A percentile compares a stretch with the other conserved stretches of the same genome.
Evolutionary conservation across 345 rosid genomes (phyloP).

Genomic region (Dimocarpus longan): DNA sequence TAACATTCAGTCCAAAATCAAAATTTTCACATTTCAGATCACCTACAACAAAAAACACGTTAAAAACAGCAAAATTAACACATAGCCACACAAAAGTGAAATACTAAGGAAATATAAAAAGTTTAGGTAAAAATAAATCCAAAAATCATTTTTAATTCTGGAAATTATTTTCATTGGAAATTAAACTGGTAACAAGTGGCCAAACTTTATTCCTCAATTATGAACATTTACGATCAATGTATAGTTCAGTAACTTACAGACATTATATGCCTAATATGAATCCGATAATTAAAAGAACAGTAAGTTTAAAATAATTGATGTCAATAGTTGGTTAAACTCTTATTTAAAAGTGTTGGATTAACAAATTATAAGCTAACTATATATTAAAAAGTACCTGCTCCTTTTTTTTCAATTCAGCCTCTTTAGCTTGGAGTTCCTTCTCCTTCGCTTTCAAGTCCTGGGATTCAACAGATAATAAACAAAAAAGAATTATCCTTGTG

Average conservation of each 20-base stretch:
- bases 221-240: background rate
- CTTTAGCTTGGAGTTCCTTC: slow-evolving; percentile 92
- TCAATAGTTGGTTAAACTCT: background rate
- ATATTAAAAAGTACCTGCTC: slow-evolving; percentile 59
- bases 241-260: background rate
- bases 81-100: background rate
- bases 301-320: background rate
- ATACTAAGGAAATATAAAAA: background rate
- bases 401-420: slow-evolving; percentile 78
- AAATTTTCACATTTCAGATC: slow-evolving; percentile 11
- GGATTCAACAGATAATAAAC: slow-evolving; percentile 17
- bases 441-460: slow-evolving; percentile 88
- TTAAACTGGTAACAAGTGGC: background rate
- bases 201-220: background rate
- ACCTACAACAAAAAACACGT: background rate
- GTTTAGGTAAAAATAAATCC: background rate
- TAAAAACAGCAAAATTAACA: background rate
- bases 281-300: slow-evolving; percentile 7
- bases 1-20: slow-evolving; percentile 1
- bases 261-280: background rate
- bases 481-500: background rate
- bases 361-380: background rate
- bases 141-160: background rate
- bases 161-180: background rate
- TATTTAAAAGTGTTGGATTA: background rate